These are phyloP conservation scores for Kwoniella pini DNA, from an alignment of 768 basidiomycete species.

Conservation along the genomic window DNA sequence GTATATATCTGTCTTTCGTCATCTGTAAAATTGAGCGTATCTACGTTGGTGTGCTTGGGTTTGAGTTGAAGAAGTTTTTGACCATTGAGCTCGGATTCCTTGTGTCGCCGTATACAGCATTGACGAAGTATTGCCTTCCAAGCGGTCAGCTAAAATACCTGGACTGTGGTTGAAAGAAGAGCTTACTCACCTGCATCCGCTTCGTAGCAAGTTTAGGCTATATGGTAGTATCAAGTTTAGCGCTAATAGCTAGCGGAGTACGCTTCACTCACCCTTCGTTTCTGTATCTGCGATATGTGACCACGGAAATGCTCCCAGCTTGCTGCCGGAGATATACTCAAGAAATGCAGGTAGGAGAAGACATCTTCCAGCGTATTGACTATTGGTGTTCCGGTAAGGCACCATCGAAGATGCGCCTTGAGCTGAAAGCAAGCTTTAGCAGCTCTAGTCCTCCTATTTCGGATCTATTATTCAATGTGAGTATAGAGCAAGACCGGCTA, in stretches of 20 bases:
- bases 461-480: conserved; percentile 55
- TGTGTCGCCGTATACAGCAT: conserved; percentile 67
- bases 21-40: conserved; percentile 49
- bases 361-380: conserved; percentile 65
- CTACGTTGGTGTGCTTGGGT: conserved; percentile 60
- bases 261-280: conserved; percentile 17
- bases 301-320: conserved; percentile 68
- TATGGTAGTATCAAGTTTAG: background rate
- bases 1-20: conserved; percentile 19
- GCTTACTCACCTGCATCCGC: conserved; percentile 58
- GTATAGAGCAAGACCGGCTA: too few species aligned
- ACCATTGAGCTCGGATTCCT: conserved; percentile 67
- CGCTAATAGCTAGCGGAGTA: background rate
- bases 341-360: conserved; percentile 58
- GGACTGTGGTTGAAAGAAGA: background rate
- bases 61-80: conserved; percentile 69
- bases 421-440: conserved; percentile 69
- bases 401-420: conserved; percentile 64
- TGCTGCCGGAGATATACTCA: conserved; percentile 56
- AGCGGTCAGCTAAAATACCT: background rate
- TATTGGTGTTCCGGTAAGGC: conserved; percentile 67
- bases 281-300: conserved; percentile 53
- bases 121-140: conserved; percentile 60
- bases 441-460: conserved; percentile 46
- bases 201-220: conserved; percentile 60